Conservation (phyloP, 257 asterid species). For the Euphrasia confusa region DNA sequence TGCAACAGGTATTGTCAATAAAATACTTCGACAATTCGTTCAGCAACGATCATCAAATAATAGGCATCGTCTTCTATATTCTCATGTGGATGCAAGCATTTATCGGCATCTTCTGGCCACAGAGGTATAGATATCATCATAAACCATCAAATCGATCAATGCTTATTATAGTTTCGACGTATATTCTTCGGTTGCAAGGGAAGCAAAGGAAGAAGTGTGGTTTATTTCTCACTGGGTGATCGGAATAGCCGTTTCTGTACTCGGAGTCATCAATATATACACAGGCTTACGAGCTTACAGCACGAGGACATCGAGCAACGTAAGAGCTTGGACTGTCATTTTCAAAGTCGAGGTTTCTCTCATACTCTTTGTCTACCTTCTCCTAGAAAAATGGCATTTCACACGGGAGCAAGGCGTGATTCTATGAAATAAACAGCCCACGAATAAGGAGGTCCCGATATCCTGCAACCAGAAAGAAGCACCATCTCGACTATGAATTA, state of each 20-base stretch:
- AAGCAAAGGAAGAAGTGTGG: conserved; percentile 67
- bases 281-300: conserved; percentile 77
- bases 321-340: conserved; percentile 48
- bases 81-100: conserved; percentile 66
- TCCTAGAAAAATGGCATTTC: conserved; percentile 86
- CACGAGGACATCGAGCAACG: conserved; percentile 45
- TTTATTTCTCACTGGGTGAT: conserved; percentile 70
- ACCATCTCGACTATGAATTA: no score
- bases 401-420: conserved; percentile 41
- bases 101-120: conserved; percentile 62
- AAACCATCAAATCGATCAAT: no score
- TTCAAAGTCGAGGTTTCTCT: conserved; percentile 54
- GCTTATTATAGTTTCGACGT: no score
- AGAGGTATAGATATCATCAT: conserved; percentile 37
- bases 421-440: conserved; percentile 53
- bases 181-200: conserved; percentile 48
- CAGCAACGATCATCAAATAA: conserved; percentile 69
- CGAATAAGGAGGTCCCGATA: conserved; percentile 57
- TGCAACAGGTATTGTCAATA: conserved; percentile 63
- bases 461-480: conserved; percentile 35
- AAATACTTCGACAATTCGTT: conserved; percentile 68
- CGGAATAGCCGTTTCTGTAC: conserved; percentile 53
- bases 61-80: conserved; percentile 68
- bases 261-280: conserved; percentile 68
- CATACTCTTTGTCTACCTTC: conserved; percentile 50